Evolutionary conservation across 192 early-diverging fungal genomes (phyloP), one percentile per base, ranked within the genome.

Genomic region (Coemansia sp.): DNA sequence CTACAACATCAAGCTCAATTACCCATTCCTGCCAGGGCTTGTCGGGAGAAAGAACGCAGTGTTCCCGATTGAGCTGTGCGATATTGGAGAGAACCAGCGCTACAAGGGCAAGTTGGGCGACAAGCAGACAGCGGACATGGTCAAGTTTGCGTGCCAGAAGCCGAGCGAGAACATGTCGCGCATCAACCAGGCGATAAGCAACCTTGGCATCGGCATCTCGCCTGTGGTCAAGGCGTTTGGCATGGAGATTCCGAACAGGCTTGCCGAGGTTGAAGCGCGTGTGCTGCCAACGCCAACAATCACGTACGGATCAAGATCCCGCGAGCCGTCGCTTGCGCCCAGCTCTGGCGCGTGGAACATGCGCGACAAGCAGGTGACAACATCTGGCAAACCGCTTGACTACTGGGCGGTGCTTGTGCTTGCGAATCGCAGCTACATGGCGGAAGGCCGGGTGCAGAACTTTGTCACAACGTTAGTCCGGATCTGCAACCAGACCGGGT

Each of bases 31-130:
- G 65, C 97, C 95, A 3, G 91, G 90, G 40, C 86, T 93, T 19
- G 89, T 92, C 16, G 92, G 94, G 38, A 76, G 86, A 32, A 87
- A 87, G 47, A 86, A 87, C 56, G 72, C 84, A n/a, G 86, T 87
- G 58, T 74, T 98, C 40, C 97, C 97, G 45, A 90, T 99, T 82
- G 97, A 99, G 84, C 85, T 97, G 39, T 96, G 94, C 80, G 85
- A 87, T 23, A 86, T 99, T 39, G 76, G 90, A 40, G 84, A 89
- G 39, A 95, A 94, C 56, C 94, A 95, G 81, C 87, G 94, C 48
- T 88, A 92, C 70, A 77, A 89, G 68, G 85, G 91, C 65, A 94
- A 94, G 69, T 75, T 97, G 43, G 89, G 93, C 67, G 92, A 96
- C 56, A 77, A 76, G 39, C 90, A 95, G 84, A 97, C 95, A 0